Evolutionary conservation across 2,329 filamentous ascomycete species (phyloP), one percentile per base, ranked within the genome.

Genomic region (Colletotrichum echinochloae): DNA sequence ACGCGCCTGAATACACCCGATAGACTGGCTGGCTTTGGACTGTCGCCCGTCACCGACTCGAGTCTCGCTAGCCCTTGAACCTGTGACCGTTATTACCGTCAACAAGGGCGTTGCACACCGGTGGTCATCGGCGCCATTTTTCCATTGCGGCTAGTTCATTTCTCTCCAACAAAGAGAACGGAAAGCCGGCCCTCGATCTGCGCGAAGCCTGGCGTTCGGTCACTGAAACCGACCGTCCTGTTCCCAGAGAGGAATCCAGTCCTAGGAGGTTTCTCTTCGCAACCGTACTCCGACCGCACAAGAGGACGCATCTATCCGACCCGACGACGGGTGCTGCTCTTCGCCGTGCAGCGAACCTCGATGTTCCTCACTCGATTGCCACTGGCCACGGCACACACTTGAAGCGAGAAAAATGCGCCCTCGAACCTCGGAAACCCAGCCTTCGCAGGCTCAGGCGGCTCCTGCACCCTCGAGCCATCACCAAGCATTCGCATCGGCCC

Each of bases 371-470:
- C 39, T 62, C 59, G 64, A 33, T 51, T 51, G 23, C 33, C 41
- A 33, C 39, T 67, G 67, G 64, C 67, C 59, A 70, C 67, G 51
- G 54, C 51, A 67, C 55, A 67, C 39, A 62, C 57, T 39, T 62
- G 57, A 67, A 70, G 37, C 60, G 51, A 70, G 16, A 51, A 62
- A 23, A 33, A 70, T 70, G 67, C 67, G 67, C 56, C 64, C 64
- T 35, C 56, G 67, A 59, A 62, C 64, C 23, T 70, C 67, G 44
- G 67, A 70, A 59, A 46, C 51, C 59, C 67, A 67, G 67, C 67
- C 67, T 48, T 70, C 67, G 14, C 67, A 70, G 49, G 64, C 66
- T 28, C 66, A 70, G 66, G 62, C 64, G 35, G 56, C 67, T 30
- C 37, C 57, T 28, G 57, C 59, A 46, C 23, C 57, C 41, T 70